Evolutionary conservation across 2,329 filamentous ascomycete genomes (phyloP), one percentile per base, ranked within the genome.

Genomic region (Fusarium bulbicola): DNA sequence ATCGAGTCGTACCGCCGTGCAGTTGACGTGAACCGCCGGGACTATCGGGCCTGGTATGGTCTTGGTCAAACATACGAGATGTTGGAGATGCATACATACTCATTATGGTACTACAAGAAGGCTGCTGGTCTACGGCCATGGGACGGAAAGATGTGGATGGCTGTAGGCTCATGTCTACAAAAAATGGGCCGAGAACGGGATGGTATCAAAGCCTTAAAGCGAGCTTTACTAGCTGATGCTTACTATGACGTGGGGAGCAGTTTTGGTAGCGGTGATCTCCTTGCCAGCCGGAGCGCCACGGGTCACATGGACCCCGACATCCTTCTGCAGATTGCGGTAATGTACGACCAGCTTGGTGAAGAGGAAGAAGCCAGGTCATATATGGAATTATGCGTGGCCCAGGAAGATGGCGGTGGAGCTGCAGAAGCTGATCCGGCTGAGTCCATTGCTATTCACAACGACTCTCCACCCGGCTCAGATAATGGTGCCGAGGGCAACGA

Each of bases 71-170:
- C 96, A 4, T 99, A 99, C 79, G 96, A 99, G 81, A 93, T 99
- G 75, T 89, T 99, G 14, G 96, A 99, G 82, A 98, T 98, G 94
- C 94, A 97, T 79, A 95, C 95, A 47, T 99, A 99, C 81, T 95
- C 95, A 2, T 85, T 99, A 1, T 98, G 96, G 89, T 99, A 99
- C 83, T 98, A 97, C 85, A 97, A 98, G 80, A 94, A 96, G 63
- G 96, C 96, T 0, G 95, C 95, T 1, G 94, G 95, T 0, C 86
- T 99, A 4, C 91, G 95, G n/a, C 95, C 95, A 0, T 98, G 95
- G 87, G 96, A 99, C 76, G 94, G 95, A 1, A 98, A 98, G 82
- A 97, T 99, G 93, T 99, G 96, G 96, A 93, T 96, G 85, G 96
- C 96, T 0, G 95, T 99, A 10, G 96, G 94, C 15, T 93, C 93